Percentiles rank a stretch among this genome's conserved stretches.
Conservation (phyloP, 441 rosid genomes). For the Gossypium davidsonii region DNA sequence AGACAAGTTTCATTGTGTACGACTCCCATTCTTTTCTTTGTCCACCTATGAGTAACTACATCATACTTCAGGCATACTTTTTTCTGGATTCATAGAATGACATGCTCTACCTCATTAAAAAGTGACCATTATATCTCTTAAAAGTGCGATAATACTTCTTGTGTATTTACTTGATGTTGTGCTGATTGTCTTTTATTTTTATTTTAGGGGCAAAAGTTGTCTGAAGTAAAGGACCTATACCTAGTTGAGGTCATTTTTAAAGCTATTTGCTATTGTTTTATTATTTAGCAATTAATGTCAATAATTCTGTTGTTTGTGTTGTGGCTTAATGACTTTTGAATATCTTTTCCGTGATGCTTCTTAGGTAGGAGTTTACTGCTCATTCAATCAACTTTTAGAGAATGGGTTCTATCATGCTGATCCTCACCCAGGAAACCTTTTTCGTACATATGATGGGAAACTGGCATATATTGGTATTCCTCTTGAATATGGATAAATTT, state of each 20-base stretch:
- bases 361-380: slow-evolving; percentile 96
- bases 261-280: slow-evolving; percentile 12
- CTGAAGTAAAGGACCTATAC: slow-evolving; percentile 76
- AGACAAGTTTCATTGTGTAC: neutral
- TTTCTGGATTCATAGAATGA: neutral
- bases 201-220: slow-evolving; percentile 74
- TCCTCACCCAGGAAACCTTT: slow-evolving; percentile 97
- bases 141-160: neutral
- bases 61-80: neutral
- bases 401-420: slow-evolving; percentile 97
- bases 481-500: slow-evolving; percentile 1
- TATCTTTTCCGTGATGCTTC: slow-evolving; percentile 17
- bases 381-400: slow-evolving; percentile 89
- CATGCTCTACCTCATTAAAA: neutral
- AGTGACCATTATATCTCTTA: neutral
- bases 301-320: neutral
- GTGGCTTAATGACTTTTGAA: slow-evolving; percentile 5
- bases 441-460: slow-evolving; percentile 80
- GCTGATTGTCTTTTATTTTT: slow-evolving; percentile 18
- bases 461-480: slow-evolving; percentile 81
- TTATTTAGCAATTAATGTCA: slow-evolving; percentile 6
- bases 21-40: neutral
- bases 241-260: slow-evolving; percentile 53
- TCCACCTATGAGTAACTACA: neutral
- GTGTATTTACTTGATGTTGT: slow-evolving; percentile 5